A percentile compares a stretch with the other conserved stretches of the same genome.
Conservation (phyloP, 1,139 yeast species). For the Pichia kudriavzevii region DNA sequence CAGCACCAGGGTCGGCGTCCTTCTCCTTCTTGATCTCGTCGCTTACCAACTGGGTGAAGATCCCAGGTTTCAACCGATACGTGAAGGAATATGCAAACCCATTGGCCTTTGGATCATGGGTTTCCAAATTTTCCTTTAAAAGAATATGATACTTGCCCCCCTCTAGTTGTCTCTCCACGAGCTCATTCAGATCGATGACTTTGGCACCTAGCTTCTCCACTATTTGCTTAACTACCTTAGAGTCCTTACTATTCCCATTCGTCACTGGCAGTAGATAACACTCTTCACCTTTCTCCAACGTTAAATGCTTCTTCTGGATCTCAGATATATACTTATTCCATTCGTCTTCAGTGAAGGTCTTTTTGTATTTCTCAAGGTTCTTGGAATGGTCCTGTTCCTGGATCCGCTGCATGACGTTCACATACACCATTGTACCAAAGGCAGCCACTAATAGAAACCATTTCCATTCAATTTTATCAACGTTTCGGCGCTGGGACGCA, state of each 20-base stretch:
- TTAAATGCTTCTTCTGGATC: constrained; percentile 45
- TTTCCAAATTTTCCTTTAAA: constrained; percentile 28
- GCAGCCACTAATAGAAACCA: constrained; percentile 26
- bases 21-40: constrained; percentile 35
- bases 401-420: constrained; percentile 24
- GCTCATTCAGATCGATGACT: constrained; percentile 41
- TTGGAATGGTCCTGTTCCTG: constrained; percentile 26
- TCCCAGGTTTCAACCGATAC: constrained; percentile 47
- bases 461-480: constrained; percentile 15
- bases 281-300: constrained; percentile 31
- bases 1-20: constrained; percentile 33
- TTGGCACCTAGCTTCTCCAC: constrained; percentile 26
- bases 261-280: constrained; percentile 40
- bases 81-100: constrained; percentile 24
- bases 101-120: constrained; percentile 19
- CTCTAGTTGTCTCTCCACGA: constrained; percentile 38
- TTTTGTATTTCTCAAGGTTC: constrained; percentile 31
- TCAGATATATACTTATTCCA: constrained; percentile 46
- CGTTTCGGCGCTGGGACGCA: constrained; percentile 7
- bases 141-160: constrained; percentile 38
- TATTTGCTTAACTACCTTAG: constrained; percentile 17
- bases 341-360: constrained; percentile 51
- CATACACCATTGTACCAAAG: constrained; percentile 28
- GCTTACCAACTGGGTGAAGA: constrained; percentile 49
- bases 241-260: constrained; percentile 18